phyloP scores from a whole-genome alignment of 1,284 basidiomycete species.

The Psilocybe mexicana region DNA sequence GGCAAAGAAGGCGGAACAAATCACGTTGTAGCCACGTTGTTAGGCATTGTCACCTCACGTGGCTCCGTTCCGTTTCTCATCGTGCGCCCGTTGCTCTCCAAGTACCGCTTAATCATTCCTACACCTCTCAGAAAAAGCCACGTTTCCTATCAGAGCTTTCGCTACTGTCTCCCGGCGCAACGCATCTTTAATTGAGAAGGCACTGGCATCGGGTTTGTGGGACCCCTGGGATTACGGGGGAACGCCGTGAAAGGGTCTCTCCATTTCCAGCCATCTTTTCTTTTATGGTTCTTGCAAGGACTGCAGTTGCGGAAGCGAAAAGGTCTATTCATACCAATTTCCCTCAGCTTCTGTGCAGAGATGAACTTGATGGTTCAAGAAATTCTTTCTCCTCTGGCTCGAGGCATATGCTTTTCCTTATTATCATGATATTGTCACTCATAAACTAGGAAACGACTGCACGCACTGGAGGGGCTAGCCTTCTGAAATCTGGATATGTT shows the following conservation, averaged over 20 bases:
- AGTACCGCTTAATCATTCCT: no score
- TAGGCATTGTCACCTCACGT: slow-evolving; percentile 31
- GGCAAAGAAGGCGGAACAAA: slow-evolving; percentile 32
- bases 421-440: background rate
- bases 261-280: no score
- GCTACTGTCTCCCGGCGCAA: slow-evolving; percentile 16
- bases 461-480: no score
- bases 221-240: background rate
- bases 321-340: background rate
- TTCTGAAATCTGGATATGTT: no score
- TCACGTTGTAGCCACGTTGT: slow-evolving; percentile 40
- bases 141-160: background rate
- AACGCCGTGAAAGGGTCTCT: background rate
- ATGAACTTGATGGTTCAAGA: background rate
- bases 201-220: background rate
- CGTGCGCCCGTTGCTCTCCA: slow-evolving; percentile 19
- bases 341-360: background rate
- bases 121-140: no score
- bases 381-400: background rate
- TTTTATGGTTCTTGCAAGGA: no score
- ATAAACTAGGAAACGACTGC: background rate
- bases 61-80: slow-evolving; percentile 21
- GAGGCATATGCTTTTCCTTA: background rate
- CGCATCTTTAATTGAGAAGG: slow-evolving; percentile 8
- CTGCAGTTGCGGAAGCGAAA: background rate